Conservation (phyloP, 441 rosid genomes). For the Kokia cookei region DNA sequence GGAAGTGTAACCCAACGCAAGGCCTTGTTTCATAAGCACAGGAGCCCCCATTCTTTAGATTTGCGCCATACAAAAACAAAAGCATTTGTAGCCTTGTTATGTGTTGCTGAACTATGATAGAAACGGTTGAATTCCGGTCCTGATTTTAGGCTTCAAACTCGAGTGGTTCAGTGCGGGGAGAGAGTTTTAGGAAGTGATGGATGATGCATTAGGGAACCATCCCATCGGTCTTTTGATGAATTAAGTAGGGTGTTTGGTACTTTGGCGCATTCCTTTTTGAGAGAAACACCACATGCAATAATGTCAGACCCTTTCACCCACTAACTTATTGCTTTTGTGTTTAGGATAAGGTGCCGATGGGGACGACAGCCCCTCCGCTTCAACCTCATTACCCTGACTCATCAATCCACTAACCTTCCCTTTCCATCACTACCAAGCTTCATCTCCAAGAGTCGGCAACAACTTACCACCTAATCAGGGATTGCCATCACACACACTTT, state of each 20-base stretch:
- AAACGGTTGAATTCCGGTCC: background rate
- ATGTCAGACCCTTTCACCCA: background rate
- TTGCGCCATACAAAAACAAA: background rate
- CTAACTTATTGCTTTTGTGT: background rate
- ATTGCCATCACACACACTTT: background rate
- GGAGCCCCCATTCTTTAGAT: background rate
- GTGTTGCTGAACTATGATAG: background rate
- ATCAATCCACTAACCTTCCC: background rate
- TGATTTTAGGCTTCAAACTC: background rate
- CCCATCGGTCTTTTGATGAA: background rate
- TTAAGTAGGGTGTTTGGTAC: background rate
- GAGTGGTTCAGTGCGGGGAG: background rate
- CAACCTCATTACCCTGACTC: background rate
- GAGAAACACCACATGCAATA: background rate
- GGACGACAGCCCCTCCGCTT: background rate
- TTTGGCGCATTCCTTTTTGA: background rate
- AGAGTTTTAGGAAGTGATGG: background rate
- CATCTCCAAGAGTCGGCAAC: background rate
- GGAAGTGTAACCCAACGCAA: background rate
- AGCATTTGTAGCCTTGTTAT: too few species aligned
- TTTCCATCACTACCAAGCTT: background rate
- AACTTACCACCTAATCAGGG: background rate
- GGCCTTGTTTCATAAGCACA: background rate
- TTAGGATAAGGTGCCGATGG: background rate
- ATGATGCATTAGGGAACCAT: background rate